Evolutionary conservation across 768 basidiomycete species (phyloP).

Genomic region (Boletales sp.): DNA sequence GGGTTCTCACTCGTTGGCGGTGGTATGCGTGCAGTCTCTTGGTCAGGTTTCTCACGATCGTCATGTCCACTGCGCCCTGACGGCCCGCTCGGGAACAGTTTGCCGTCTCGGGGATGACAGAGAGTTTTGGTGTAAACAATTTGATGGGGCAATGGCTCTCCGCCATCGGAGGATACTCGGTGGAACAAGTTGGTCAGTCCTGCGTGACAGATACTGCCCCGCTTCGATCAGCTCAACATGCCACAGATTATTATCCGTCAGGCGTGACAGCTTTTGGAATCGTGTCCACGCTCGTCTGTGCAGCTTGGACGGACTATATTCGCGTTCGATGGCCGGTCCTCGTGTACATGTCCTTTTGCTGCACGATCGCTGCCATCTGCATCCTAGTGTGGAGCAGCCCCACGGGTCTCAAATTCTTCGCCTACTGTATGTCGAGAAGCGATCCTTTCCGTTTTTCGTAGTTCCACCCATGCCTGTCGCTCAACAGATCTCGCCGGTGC

Average conservation of each 20-base stretch:
- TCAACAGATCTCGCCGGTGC: constrained; percentile 54
- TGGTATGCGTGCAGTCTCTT: constrained; percentile 67
- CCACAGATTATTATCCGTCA: constrained; percentile 54
- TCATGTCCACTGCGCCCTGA: background rate
- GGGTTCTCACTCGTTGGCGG: constrained; percentile 57
- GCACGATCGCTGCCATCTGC: constrained; percentile 50
- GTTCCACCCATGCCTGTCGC: background rate
- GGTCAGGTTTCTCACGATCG: constrained; percentile 32
- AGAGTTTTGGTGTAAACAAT: constrained; percentile 68
- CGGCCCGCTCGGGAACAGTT: constrained; percentile 39
- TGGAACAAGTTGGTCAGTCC: constrained; percentile 54
- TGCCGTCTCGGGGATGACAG: constrained; percentile 62
- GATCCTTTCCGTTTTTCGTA: background rate
- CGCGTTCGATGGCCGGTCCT: constrained; percentile 60
- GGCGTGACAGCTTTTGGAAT: constrained; percentile 66
- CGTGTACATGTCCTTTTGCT: constrained; percentile 57
- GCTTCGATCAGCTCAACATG: background rate
- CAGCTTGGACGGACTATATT: constrained; percentile 60
- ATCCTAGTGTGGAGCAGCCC: constrained; percentile 62
- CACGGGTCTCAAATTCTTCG: constrained; percentile 66
- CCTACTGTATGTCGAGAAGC: constrained; percentile 51
- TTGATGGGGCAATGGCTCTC: constrained; percentile 73
- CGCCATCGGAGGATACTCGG: constrained; percentile 55
- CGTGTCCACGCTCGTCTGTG: constrained; percentile 58
- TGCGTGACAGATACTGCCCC: background rate